Conservation (phyloP, 306 rosid species). For the Pterocarpus macrocarpus region DNA sequence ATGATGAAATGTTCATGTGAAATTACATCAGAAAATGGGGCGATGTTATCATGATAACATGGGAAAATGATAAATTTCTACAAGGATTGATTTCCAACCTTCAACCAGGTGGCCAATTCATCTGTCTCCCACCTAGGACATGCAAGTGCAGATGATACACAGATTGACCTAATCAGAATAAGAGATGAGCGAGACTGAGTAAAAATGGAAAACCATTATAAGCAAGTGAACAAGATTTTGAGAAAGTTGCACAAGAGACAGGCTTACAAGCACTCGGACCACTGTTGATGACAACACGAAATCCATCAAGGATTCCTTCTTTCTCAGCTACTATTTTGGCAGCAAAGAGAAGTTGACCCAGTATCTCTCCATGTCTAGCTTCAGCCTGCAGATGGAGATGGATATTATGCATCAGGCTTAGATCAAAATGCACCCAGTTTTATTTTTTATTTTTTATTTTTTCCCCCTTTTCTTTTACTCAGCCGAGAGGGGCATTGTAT, state of each 20-base stretch:
- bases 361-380: conserved; percentile 65
- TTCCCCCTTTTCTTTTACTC: background rate
- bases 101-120: conserved; percentile 89
- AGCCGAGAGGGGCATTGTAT: background rate
- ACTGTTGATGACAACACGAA: conserved; percentile 78
- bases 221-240: background rate
- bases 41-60: background rate
- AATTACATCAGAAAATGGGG: background rate
- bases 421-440: conserved; percentile 3
- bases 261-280: conserved; percentile 76
- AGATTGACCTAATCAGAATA: conserved; percentile 67
- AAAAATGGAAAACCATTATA: background rate
- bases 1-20: conserved; percentile 9
- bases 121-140: conserved; percentile 74
- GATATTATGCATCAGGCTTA: background rate
- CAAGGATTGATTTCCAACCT: conserved; percentile 11
- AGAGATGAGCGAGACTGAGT: conserved; percentile 11
- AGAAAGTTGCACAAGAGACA: background rate
- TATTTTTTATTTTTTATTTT: too few relatives aligned
- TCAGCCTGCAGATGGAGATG: conserved; percentile 58
- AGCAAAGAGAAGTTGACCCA: conserved; percentile 73
- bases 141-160: conserved; percentile 88
- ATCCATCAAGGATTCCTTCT: conserved; percentile 72
- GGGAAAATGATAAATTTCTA: background rate
- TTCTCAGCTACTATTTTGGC: conserved; percentile 75